Evolutionary conservation across 495 filamentous ascomycete species (phyloP).

Genomic region (Trichodelitschia bisporula): DNA sequence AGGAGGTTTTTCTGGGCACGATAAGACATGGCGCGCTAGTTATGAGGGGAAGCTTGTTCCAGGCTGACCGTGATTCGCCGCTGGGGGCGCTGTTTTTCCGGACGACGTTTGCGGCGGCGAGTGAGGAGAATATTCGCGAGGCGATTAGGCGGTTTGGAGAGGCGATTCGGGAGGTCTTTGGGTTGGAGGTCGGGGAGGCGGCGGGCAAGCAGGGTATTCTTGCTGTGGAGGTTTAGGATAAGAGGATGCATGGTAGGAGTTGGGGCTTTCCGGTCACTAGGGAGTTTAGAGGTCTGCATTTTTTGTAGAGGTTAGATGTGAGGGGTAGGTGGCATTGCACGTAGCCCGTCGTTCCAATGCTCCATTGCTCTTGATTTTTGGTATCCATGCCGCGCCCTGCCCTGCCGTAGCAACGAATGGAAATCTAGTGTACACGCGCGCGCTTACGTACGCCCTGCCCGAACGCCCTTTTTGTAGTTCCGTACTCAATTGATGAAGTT

Average conservation of each 20-base stretch:
- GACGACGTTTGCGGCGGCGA: conserved; percentile 66
- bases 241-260: conserved; percentile 2
- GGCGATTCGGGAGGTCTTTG: conserved; percentile 42
- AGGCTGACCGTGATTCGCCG: conserved; percentile 25
- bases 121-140: conserved; percentile 46
- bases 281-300: no score
- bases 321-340: no score
- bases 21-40: conserved; percentile 50
- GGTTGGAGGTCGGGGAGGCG: conserved; percentile 4
- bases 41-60: conserved; percentile 75
- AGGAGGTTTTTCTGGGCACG: conserved; percentile 52
- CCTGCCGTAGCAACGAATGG: no score
- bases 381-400: no score
- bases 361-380: no score
- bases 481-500: conserved; percentile 97
- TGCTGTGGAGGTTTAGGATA: background rate
- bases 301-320: no score
- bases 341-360: no score
- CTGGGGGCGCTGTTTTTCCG: conserved; percentile 57
- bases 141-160: conserved; percentile 54
- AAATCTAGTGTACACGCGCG: conserved; percentile 1
- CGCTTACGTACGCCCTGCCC: no score
- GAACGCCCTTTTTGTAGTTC: no score
- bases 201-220: background rate
- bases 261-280: conserved; percentile 1